Evolutionary conservation across 192 early-diverging fungal species (phyloP).

Genomic region (Podila epigama): DNA sequence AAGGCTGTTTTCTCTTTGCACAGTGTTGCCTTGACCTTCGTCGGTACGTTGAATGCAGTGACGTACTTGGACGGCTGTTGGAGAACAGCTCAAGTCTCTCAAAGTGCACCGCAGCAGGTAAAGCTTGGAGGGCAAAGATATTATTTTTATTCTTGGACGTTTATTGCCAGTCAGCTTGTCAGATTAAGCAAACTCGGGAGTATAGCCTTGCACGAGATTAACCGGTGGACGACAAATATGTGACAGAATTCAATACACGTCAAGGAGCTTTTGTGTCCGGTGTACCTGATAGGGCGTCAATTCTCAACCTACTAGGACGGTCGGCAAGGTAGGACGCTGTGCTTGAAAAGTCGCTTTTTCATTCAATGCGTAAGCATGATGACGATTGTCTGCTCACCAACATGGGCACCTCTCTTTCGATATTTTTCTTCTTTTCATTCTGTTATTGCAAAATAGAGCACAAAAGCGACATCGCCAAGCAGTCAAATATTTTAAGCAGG

Average conservation of each 20-base stretch:
- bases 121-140: background rate
- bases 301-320: slow-evolving; percentile 34
- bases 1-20: slow-evolving; percentile 48
- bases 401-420: background rate
- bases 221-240: too few species aligned
- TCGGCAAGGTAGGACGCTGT: slow-evolving; percentile 15
- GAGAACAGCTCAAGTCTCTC: slow-evolving; percentile 1
- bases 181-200: background rate
- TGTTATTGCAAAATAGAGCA: slow-evolving; percentile 18
- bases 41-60: slow-evolving; percentile 35
- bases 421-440: background rate
- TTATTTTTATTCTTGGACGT: background rate
- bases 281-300: slow-evolving; percentile 18
- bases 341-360: too few species aligned
- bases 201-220: too few species aligned
- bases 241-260: slow-evolving; percentile 5
- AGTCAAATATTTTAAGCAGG: slow-evolving; percentile 43
- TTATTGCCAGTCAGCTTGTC: background rate
- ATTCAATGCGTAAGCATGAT: too few species aligned
- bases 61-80: slow-evolving; percentile 27
- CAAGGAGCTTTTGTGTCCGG: background rate
- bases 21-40: slow-evolving; percentile 54
- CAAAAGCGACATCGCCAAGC: slow-evolving; percentile 44
- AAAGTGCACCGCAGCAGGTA: slow-evolving; percentile 7
- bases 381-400: too few species aligned